Evolutionary conservation across 805 yeast species (phyloP).

Genomic region (Hagleromyces aurorensis): DNA sequence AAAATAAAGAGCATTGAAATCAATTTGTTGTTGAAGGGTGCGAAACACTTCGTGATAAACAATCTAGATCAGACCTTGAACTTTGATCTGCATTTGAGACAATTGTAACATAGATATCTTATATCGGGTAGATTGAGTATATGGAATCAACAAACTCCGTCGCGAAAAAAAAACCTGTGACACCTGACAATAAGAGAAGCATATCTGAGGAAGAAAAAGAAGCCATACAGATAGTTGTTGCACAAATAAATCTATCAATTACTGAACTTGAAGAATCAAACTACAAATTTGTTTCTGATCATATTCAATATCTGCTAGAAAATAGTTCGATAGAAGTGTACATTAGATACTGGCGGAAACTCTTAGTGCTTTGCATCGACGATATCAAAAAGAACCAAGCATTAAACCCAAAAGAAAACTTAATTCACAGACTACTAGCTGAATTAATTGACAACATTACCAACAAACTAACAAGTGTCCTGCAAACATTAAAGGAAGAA

Average conservation of each 20-base stretch:
- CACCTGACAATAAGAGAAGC: too few species aligned
- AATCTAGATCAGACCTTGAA: too few species aligned
- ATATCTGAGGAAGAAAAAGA: constrained; percentile 22
- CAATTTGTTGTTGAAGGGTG: too few species aligned
- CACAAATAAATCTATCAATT: constrained; percentile 26
- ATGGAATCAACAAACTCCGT: too few species aligned
- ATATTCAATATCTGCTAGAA: constrained; percentile 18
- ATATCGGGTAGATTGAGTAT: too few species aligned
- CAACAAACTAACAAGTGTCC: constrained; percentile 10
- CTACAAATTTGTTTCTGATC: constrained; percentile 12
- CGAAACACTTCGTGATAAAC: too few species aligned
- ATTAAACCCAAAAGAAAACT: constrained; percentile 12
- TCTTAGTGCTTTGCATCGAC: constrained; percentile 17
- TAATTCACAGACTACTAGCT: constrained; percentile 18
- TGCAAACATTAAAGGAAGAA: constrained; percentile 10
- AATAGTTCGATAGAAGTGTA: constrained; percentile 17
- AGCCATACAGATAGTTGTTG: constrained; percentile 20
- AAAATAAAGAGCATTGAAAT: too few species aligned
- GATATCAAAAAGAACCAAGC: constrained; percentile 13
- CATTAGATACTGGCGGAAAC: constrained; percentile 23
- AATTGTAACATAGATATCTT: too few species aligned
- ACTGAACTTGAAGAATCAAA: constrained; percentile 17
- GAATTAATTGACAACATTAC: constrained; percentile 15
- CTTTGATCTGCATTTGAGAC: too few species aligned
- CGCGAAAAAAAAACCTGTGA: too few species aligned